Base-by-base conservation (phyloP, 164 flowering plant genomes). In the Cinnamomum chago region DNA sequence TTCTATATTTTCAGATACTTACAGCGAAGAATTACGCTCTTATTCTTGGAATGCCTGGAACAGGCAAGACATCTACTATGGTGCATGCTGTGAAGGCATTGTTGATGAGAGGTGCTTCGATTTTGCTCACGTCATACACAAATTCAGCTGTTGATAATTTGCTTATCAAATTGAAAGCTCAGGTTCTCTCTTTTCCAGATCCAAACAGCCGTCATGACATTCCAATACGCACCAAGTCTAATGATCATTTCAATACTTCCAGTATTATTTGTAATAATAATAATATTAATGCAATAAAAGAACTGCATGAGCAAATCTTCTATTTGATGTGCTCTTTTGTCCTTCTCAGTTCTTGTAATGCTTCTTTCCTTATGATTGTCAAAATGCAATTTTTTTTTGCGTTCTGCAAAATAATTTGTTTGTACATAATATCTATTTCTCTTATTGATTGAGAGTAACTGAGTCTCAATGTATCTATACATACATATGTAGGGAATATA, bases 31-130 rank as follows among this genome's bases (percentile, higher is more conserved):
- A 92, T 85, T 96, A 96, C 70, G 88, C 97, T 72, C 87, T 96
- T 68, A 91, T 96, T 78, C 88, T 96, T 14, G 99, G 99, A 79
- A 96, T 96, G 99, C 99, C 99, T 81, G 99, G 98, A 74, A 96
- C 99, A 3, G 99, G 98, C 76, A 94, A 96, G 84, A 96, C 99
- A 75, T 89, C 97, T 62, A 94, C 99, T 50, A 84, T 96, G 92
- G 99, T 96, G 71, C 95, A 96, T 88, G 98, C 99, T 71, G 97
- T 96, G 77, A 94, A 91, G 83, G 99, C 99, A 35, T 83, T 96
- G 86, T 81, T 96, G 84, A 86, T 94, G 77, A 89, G 97, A 88
- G 98, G 97, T 73, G 86, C 97, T 83, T 86, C 98, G 58, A 87
- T 96, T 84, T 84, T 96, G 90, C 94, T 94, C 62, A 94, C 99